Conservation (phyloP, 2,329 filamentous ascomycete genomes). For the Pestalotiopsis sp. region DNA sequence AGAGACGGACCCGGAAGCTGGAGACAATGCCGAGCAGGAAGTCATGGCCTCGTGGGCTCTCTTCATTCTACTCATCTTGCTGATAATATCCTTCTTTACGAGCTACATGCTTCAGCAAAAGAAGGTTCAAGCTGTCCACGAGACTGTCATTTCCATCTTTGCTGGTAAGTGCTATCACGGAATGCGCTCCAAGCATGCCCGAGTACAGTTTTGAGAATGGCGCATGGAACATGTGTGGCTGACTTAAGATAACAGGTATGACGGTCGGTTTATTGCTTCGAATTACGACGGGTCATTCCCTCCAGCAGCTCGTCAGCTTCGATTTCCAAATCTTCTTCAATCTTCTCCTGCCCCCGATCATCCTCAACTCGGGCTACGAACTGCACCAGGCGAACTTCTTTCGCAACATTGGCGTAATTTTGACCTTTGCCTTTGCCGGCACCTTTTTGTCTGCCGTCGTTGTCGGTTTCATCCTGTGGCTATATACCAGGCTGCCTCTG, state of each 20-base stretch:
- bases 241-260: conserved; percentile 67
- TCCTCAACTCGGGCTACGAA: conserved; percentile 95
- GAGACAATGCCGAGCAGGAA: conserved; percentile 83
- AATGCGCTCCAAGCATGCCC: conserved; percentile 9
- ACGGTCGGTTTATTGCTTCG: conserved; percentile 88
- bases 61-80: conserved; percentile 92
- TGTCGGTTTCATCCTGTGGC: conserved; percentile 82
- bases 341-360: conserved; percentile 95
- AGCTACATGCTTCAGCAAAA: conserved; percentile 96
- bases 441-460: conserved; percentile 98
- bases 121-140: conserved; percentile 96
- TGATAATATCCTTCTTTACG: conserved; percentile 93
- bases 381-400: conserved; percentile 99
- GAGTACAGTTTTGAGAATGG: conserved; percentile 7
- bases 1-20: conserved; percentile 58
- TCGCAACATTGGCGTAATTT: conserved; percentile 93
- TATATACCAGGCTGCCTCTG: conserved; percentile 86
- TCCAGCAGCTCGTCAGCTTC: conserved; percentile 91
- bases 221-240: not conserved
- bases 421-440: conserved; percentile 96
- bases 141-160: conserved; percentile 98
- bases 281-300: conserved; percentile 77
- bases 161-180: conserved; percentile 60
- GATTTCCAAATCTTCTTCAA: conserved; percentile 99
- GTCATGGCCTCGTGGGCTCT: conserved; percentile 95